Evolutionary conservation across 2,329 filamentous ascomycete species (phyloP).

Genomic region (Arthrinium phaeospermum): DNA sequence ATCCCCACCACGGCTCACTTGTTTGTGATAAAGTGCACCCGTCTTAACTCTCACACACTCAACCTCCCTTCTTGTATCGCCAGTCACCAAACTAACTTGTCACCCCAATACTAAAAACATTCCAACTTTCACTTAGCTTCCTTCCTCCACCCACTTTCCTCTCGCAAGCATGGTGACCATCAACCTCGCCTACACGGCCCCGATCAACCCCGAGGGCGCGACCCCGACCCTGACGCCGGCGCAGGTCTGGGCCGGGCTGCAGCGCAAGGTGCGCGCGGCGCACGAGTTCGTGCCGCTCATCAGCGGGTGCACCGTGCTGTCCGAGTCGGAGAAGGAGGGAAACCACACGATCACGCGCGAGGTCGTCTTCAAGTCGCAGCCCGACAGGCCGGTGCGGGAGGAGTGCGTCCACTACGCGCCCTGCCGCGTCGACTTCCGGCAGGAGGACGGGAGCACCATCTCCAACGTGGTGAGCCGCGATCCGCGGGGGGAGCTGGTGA

Average conservation of each 20-base stretch:
- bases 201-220: conserved; percentile 42
- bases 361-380: conserved; percentile 35
- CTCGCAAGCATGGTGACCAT: conserved; percentile 40
- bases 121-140: too few species aligned
- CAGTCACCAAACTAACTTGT: too few species aligned
- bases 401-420: conserved; percentile 40
- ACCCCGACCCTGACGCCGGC: conserved; percentile 36
- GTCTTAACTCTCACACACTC: background rate
- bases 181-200: conserved; percentile 42
- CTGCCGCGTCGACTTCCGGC: conserved; percentile 41
- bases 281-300: conserved; percentile 47
- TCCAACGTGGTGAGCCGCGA: conserved; percentile 42
- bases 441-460: conserved; percentile 43
- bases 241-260: conserved; percentile 44
- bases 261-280: conserved; percentile 42
- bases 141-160: too few species aligned
- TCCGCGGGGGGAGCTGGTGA: conserved; percentile 35
- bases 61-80: background rate
- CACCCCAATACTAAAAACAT: too few species aligned
- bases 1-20: background rate
- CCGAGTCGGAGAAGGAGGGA: conserved; percentile 30
- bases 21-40: background rate
- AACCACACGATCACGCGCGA: conserved; percentile 32
- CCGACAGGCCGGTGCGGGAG: conserved; percentile 33
- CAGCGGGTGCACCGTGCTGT: conserved; percentile 37